Percentiles rank a stretch among this genome's conserved stretches.
phyloP scores from a whole-genome alignment of 1,139 yeast genomes.

The Yamadazyma siamensis region DNA sequence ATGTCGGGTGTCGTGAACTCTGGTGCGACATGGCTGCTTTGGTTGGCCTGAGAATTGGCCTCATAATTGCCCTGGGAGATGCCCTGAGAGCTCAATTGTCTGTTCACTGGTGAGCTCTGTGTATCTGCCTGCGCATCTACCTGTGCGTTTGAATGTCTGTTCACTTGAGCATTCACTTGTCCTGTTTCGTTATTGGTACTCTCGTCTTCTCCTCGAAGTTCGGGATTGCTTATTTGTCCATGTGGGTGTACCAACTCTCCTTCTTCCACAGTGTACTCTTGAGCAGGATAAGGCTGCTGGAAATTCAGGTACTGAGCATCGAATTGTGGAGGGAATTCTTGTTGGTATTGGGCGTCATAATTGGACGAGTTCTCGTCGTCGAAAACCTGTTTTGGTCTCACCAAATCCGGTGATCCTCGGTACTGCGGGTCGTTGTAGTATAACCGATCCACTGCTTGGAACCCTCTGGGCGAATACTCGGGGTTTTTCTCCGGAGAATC shows the following conservation, averaged over 20 bases:
- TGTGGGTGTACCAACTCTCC: slow-evolving; percentile 1
- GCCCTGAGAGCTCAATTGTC: not conserved
- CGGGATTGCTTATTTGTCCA: no score
- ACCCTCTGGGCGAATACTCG: not conserved
- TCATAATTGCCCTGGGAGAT: no score
- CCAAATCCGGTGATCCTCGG: slow-evolving; percentile 1
- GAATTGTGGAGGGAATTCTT: no score
- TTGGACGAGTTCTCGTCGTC: slow-evolving; percentile 16
- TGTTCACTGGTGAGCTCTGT: no score
- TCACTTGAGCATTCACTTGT: no score
- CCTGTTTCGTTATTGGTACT: not conserved
- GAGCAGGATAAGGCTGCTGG: slow-evolving; percentile 7
- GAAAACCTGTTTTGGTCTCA: slow-evolving; percentile 12
- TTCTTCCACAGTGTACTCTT: slow-evolving; percentile 1
- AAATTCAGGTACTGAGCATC: no score
- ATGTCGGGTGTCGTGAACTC: slow-evolving; percentile 2
- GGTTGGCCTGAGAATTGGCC: no score
- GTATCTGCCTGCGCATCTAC: no score
- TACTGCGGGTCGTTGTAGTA: not conserved
- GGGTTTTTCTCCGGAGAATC: not conserved
- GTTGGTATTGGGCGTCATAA: slow-evolving; percentile 3
- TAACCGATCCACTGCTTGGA: not conserved
- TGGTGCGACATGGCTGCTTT: not conserved
- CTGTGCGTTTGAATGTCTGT: no score
- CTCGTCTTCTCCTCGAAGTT: no score